phyloP scores from a whole-genome alignment of 2,329 filamentous ascomycete genomes.

The Exutisphaerella laricina region DNA sequence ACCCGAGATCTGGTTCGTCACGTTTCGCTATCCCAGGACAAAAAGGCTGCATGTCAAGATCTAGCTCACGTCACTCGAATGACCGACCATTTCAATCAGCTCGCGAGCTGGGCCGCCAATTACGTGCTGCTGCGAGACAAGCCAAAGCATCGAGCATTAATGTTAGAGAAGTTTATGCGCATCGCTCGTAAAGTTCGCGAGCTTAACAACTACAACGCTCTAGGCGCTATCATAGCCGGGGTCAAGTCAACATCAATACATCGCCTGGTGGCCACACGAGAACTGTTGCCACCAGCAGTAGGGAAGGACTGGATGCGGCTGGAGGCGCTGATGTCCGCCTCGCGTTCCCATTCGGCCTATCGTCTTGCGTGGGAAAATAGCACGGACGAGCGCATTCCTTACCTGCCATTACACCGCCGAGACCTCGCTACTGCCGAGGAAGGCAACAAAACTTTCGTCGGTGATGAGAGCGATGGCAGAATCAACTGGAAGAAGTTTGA shows the following conservation, averaged over 20 bases:
- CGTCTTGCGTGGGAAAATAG: constrained; percentile 98
- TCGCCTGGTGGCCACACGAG: constrained; percentile 71
- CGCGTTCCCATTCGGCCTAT: constrained; percentile 90
- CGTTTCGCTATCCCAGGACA: constrained; percentile 60
- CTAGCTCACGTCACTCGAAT: constrained; percentile 87
- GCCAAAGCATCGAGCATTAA: constrained; percentile 84
- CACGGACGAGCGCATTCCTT: constrained; percentile 81
- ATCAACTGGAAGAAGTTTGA: constrained; percentile 99
- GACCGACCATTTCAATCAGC: constrained; percentile 71
- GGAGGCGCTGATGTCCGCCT: constrained; percentile 85
- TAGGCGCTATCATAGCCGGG: constrained; percentile 89
- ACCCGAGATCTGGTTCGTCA: constrained; percentile 90
- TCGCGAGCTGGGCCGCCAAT: constrained; percentile 52
- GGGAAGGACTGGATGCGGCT: constrained; percentile 84
- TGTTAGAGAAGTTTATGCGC: constrained; percentile 93
- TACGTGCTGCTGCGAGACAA: constrained; percentile 77
- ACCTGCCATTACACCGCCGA: constrained; percentile 80
- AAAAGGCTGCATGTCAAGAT: constrained; percentile 56
- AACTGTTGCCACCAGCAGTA: constrained; percentile 63
- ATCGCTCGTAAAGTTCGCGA: constrained; percentile 78
- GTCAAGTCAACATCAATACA: constrained; percentile 85
- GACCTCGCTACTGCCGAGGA: constrained; percentile 90
- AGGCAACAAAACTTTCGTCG: constrained; percentile 84
- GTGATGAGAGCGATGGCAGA: constrained; percentile 45
- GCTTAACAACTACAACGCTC: constrained; percentile 93